These are phyloP conservation scores for Phytophthora pluvialis DNA, from an alignment of 352 stramenopile species.

Conservation along the genomic window DNA sequence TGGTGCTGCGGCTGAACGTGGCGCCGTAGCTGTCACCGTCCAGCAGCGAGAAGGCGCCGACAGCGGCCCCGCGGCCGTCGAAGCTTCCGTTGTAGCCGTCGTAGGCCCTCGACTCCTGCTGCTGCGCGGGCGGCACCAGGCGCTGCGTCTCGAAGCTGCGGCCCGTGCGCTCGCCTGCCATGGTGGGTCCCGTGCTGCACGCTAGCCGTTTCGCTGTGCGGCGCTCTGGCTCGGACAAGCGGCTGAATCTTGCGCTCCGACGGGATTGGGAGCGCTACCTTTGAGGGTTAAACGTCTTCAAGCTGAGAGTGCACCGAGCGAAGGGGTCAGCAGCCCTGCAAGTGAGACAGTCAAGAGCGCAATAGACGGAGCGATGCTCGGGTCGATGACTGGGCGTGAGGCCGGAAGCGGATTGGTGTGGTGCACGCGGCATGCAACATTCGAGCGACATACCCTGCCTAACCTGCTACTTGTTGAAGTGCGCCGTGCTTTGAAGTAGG, in stretches of 20 bases:
- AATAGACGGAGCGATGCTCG: constrained; percentile 18
- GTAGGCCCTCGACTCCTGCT: constrained; percentile 23
- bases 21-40: constrained; percentile 26
- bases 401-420: constrained; percentile 10
- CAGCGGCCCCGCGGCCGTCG: constrained; percentile 28
- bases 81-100: constrained; percentile 36
- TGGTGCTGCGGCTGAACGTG: constrained; percentile 6
- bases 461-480: constrained; percentile 34
- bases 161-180: constrained; percentile 25
- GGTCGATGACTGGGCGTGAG: constrained; percentile 9
- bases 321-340: constrained; percentile 3
- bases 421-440: constrained; percentile 12
- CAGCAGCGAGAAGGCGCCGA: constrained; percentile 27
- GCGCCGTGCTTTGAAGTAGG: constrained; percentile 30
- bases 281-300: constrained; percentile 13
- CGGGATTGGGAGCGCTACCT: constrained; percentile 28
- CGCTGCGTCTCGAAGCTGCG: constrained; percentile 44
- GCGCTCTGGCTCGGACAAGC: constrained; percentile 3
- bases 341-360: constrained; percentile 21
- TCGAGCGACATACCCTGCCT: constrained; percentile 12
- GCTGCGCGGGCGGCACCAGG: constrained; percentile 39
- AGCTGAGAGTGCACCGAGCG: constrained; percentile 4
- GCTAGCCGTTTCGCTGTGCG: constrained; percentile 16
- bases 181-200: constrained; percentile 4
- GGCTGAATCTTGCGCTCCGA: constrained; percentile 18